phyloP scores from a whole-genome alignment of 2,329 filamentous ascomycete genomes.

The Boeremia lycopersici region DNA sequence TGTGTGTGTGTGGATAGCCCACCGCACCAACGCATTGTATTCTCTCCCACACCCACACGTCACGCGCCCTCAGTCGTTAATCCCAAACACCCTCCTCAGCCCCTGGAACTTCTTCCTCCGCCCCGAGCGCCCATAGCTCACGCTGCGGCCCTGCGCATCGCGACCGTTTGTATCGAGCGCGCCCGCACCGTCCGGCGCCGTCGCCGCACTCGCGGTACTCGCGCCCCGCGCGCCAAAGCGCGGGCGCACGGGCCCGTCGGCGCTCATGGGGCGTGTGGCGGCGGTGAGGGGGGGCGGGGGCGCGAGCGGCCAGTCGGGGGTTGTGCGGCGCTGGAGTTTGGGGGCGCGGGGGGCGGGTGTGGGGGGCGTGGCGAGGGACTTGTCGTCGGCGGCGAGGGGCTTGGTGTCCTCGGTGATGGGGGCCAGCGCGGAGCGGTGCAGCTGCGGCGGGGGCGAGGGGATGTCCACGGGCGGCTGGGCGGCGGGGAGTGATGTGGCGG shows the following conservation, averaged over 20 bases:
- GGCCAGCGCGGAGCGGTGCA: constrained; percentile 35
- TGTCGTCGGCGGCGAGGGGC: constrained; percentile 32
- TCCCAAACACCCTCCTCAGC: constrained; percentile 69
- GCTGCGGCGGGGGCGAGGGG: constrained; percentile 37
- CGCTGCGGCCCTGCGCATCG: constrained; percentile 23
- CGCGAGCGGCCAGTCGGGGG: constrained; percentile 58
- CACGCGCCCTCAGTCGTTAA: constrained; percentile 62
- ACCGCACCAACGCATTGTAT: too few relatives aligned
- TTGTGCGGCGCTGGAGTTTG: constrained; percentile 57
- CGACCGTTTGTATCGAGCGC: not conserved
- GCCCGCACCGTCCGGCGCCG: too few relatives aligned
- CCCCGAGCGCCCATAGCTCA: constrained; percentile 39
- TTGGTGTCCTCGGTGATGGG: constrained; percentile 46
- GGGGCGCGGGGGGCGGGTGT: constrained; percentile 43
- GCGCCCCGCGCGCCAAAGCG: constrained; percentile 26
- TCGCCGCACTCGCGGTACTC: constrained; percentile 24
- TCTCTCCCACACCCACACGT: too few relatives aligned
- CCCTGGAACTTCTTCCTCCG: constrained; percentile 71
- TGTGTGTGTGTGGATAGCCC: too few relatives aligned
- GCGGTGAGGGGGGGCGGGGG: constrained; percentile 35
- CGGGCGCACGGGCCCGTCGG: constrained; percentile 35
- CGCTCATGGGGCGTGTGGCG: constrained; percentile 38
- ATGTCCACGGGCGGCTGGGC: constrained; percentile 40
- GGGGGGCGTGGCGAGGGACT: constrained; percentile 22
- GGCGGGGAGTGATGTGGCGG: not conserved